These are phyloP conservation scores for Chrysanthemum lavandulifolium DNA, from an alignment of 129 eudicot genomes.

Conservation along the genomic window DNA sequence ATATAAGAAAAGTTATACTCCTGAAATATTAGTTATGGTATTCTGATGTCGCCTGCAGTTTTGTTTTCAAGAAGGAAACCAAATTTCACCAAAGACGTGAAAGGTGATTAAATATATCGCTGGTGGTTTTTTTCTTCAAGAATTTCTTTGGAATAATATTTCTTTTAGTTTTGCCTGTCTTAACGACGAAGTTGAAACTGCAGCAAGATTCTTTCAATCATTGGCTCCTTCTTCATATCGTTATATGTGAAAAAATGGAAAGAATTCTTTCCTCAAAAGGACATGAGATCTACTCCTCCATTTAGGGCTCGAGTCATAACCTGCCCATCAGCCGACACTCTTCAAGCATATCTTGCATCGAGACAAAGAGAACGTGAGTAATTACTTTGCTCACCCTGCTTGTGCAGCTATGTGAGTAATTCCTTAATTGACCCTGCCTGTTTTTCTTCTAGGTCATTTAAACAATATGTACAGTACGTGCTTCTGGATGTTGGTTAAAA, in stretches of 20 bases:
- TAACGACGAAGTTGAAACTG: conserved; percentile 27
- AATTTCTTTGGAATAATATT: background rate
- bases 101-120: conserved; percentile 33
- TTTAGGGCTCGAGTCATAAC: conserved; percentile 58
- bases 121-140: background rate
- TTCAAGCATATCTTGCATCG: conserved; percentile 85
- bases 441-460: conserved; percentile 57
- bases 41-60: conserved; percentile 43
- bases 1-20: background rate
- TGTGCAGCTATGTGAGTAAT: background rate
- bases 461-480: conserved; percentile 67
- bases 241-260: conserved; percentile 66
- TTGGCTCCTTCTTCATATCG: conserved; percentile 75
- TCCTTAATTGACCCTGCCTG: background rate
- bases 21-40: background rate
- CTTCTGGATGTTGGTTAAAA: conserved; percentile 60
- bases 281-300: conserved; percentile 57
- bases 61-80: conserved; percentile 68
- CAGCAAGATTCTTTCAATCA: conserved; percentile 88
- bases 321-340: conserved; percentile 78
- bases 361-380: conserved; percentile 80
- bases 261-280: conserved; percentile 53
- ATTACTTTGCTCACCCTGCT: background rate
- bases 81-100: conserved; percentile 82
- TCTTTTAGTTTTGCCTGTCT: conserved; percentile 2